Conservation (phyloP, 768 basidiomycete species). For the Podaxis sp. region DNA sequence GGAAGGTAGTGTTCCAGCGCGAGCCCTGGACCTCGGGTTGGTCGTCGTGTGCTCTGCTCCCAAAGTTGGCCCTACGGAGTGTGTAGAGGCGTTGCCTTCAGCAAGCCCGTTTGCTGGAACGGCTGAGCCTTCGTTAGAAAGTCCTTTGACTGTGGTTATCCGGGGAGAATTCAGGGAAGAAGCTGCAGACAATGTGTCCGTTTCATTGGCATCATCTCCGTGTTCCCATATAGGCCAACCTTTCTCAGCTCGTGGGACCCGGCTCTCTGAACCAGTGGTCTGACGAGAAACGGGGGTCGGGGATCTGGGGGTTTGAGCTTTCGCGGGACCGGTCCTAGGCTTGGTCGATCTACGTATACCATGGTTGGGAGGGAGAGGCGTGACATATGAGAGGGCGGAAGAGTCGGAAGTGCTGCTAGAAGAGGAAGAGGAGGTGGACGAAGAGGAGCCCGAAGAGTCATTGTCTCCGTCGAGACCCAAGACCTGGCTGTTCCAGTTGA, state of each 20-base stretch:
- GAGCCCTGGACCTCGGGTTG: background rate
- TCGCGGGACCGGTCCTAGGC: background rate
- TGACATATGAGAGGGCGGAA: background rate
- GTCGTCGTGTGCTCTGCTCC: background rate
- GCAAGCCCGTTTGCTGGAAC: background rate
- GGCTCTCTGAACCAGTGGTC: background rate
- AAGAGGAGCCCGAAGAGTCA: background rate
- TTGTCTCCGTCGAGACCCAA: slow-evolving; percentile 1
- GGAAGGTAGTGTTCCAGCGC: background rate
- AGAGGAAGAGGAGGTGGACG: slow-evolving; percentile 2
- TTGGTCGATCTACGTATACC: background rate
- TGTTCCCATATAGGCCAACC: background rate
- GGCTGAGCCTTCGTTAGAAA: background rate
- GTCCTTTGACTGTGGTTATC: background rate
- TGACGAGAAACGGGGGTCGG: background rate
- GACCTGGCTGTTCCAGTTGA: slow-evolving; percentile 39
- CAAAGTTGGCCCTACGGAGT: background rate
- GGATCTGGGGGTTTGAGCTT: background rate
- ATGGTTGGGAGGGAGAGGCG: background rate
- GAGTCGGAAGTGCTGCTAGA: background rate
- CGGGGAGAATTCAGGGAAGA: background rate
- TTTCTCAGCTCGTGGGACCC: background rate
- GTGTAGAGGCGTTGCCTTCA: background rate
- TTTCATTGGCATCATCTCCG: background rate
- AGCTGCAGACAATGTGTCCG: background rate